Evolutionary conservation across 306 rosid genomes (phyloP), one percentile per base, ranked within the genome.

Genomic region (Quercus wislizeni): DNA sequence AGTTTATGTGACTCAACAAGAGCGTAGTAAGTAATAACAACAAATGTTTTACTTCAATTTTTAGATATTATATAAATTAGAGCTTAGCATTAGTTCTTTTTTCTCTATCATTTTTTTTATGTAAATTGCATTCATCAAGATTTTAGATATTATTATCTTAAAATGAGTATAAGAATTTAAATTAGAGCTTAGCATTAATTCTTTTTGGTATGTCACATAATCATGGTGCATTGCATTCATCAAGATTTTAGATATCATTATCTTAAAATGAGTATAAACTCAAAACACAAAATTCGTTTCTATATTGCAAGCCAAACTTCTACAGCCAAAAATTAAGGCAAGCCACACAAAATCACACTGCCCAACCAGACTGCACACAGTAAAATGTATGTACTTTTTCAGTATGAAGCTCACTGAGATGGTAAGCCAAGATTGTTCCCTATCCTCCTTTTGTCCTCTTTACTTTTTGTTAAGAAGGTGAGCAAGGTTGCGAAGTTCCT

Each of bases 401-500:
- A 38, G 30, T 20, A 17, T 77, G 65, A 63, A 67, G 83, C 86
- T 83, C 80, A 85, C 89, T 75, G 83, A 83, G 87, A 69, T 80
- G 83, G 89, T 88, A 76, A 83, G 77, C 89, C 78, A 64, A 67
- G 59, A 67, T 27, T 65, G 18, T 4, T 62, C 38, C 30, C 13
- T 49, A 21, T 9, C 76, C 43, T n/a, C 63, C 49, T 2, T 71
- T 21, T 43, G 4, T 21, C 23, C 69, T 46, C 76, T 82, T 81
- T 74, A 91, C 82, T 91, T 92, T 81, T 90, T 95, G 87, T 90
- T 90, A 51, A 90, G 98, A 65, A 95, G 88, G 85, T 89, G 87
- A 55, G 97, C 99, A 55, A 95, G 94, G 78, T 89, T 90, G 25
- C 99, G 97, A 79, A 92, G 96, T 69, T 95, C 98, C 83, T 95